These are phyloP conservation scores for Puccinia polysora DNA, from an alignment of 1,284 basidiomycete genomes.

Conservation along the genomic window DNA sequence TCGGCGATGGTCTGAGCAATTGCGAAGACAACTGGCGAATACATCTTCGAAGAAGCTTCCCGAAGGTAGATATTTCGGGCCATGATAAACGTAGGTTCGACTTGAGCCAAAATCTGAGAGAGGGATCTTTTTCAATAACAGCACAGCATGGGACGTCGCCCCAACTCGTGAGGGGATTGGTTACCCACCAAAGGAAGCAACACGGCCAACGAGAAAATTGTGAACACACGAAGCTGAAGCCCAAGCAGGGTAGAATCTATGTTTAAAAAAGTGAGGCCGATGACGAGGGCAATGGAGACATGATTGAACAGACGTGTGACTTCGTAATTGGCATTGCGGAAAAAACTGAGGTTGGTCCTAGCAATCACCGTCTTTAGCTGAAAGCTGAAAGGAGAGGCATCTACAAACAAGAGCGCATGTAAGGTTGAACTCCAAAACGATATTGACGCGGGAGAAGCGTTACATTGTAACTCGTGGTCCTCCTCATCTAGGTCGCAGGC, in stretches of 20 bases:
- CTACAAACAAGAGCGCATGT: no score
- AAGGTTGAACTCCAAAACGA: no score
- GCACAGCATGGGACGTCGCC: conserved; percentile 6
- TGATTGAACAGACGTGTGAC: no score
- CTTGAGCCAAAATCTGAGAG: conserved; percentile 66
- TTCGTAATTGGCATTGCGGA: no score
- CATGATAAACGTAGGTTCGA: conserved; percentile 79
- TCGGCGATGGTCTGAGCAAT: conserved; percentile 75
- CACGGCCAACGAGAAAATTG: conserved; percentile 40
- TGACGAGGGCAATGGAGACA: conserved; percentile 70
- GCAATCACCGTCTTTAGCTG: conserved; percentile 70
- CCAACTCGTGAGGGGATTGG: background rate
- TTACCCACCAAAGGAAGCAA: conserved; percentile 28
- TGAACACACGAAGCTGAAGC: no score
- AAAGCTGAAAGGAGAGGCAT: conserved; percentile 67
- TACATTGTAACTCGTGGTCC: no score
- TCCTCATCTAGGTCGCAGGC: no score
- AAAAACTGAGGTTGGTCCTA: conserved; percentile 68
- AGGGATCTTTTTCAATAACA: no score
- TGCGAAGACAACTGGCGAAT: no score
- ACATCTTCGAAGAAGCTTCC: no score
- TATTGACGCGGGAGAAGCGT: no score
- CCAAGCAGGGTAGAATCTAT: conserved; percentile 65
- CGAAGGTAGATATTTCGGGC: no score
- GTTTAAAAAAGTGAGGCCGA: conserved; percentile 77